Evolutionary conservation across 225 moss, liverwort and hornwort species (phyloP), one percentile per base, ranked within the genome.

Genomic region (Marchantia paleacea): DNA sequence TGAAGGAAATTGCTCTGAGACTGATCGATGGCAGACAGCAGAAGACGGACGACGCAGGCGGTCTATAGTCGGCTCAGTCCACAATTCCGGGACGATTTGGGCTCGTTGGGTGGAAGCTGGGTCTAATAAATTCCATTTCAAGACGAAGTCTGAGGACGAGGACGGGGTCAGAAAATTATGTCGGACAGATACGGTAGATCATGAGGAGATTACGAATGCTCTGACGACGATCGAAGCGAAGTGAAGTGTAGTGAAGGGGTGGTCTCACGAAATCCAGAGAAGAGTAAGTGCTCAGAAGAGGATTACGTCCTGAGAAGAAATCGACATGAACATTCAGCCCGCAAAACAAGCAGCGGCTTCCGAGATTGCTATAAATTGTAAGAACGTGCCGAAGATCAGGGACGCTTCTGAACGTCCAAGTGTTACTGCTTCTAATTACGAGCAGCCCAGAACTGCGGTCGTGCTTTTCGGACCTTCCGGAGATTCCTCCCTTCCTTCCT

Each of bases 371-470:
- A 29, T 64, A 49, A 65, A 64, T n/a, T 29, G 54, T 30, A 75
- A 31, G 75, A 60, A 76, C 57, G 75, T 76, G 75, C 75, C 75
- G 39, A 16, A 60, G 28, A 60, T 57, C 39, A 26, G 57, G 58
- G 58, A 39, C 18, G 39, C 9, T 28, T 8, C 19, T 39, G 31
- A 29, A 76, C 60, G 75, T 61, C 22, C 18, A 47, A 39, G 55
- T 58, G 58, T 58, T 60, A 76, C 29, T 60, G 60, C 75, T 60
- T 60, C 58, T 76, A 76, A 58, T 76, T 76, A 60, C 75, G 31
- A 60, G 39, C 39, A 39, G 39, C 39, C 39, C 39, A 39, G 39
- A 7, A 60, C 57, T 60, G 22, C 60, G 19, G 14, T 58, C 75
- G 75, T 76, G 75, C 58, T 58, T 60, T 60, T 60, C 60, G 75